Conservation (phyloP, 116 monocot species). For the Posidonia oceanica region DNA sequence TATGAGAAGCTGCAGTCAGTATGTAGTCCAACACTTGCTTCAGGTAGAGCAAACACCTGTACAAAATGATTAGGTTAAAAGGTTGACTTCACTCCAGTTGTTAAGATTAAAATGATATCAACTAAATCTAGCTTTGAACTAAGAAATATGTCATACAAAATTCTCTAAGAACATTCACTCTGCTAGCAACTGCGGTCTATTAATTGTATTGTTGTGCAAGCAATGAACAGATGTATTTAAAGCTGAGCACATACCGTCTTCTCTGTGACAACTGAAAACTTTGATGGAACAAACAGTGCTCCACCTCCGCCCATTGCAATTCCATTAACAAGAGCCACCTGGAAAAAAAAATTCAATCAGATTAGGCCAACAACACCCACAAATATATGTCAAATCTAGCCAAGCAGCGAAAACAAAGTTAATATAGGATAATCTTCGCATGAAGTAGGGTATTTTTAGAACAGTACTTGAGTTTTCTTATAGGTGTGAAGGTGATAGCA, state of each 20-base stretch:
- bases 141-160: neutral
- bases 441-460: neutral
- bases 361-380: no score
- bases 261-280: conserved; percentile 84
- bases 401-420: neutral
- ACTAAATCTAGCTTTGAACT: neutral
- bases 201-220: no score
- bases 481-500: conserved; percentile 94
- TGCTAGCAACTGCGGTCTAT: no score
- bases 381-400: no score
- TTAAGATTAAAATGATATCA: neutral
- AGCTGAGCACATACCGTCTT: conserved; percentile 46
- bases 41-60: conserved; percentile 78
- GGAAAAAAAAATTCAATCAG: conserved; percentile 6
- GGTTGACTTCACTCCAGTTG: neutral
- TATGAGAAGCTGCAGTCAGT: conserved; percentile 97
- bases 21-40: conserved; percentile 84
- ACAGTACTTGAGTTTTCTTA: conserved; percentile 58
- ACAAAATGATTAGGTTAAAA: conserved; percentile 3
- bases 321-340: conserved; percentile 88
- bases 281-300: conserved; percentile 49
- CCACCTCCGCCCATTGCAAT: conserved; percentile 91
- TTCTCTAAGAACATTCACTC: neutral
- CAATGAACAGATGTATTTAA: no score
- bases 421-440: neutral